Evolutionary conservation across 305 asterid species (phyloP).

Genomic region (Galium porrigens): DNA sequence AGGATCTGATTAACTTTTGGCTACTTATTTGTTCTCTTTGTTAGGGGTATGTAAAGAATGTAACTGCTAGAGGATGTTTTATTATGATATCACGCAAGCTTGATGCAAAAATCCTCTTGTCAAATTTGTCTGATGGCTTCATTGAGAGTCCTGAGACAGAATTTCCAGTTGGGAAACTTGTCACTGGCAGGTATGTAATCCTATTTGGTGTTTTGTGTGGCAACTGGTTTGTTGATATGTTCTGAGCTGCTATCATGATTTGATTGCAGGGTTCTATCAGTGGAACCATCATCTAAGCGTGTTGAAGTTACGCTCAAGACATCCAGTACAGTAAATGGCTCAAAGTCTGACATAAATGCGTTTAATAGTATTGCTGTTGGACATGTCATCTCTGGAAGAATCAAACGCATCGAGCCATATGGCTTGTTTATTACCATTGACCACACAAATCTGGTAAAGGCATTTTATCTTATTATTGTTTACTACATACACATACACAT

Average conservation of each 20-base stretch:
- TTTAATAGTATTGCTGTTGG: constrained; percentile 45
- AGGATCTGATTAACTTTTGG: not conserved
- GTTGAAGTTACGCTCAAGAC: constrained; percentile 75
- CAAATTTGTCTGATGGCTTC: constrained; percentile 61
- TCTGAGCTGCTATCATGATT: constrained; percentile 15
- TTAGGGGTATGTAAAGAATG: constrained; percentile 78
- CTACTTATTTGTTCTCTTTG: constrained; percentile 6
- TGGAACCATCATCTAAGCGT: constrained; percentile 78
- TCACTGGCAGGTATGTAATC: constrained; percentile 55
- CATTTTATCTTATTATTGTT: not conserved
- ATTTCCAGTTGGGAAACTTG: constrained; percentile 71
- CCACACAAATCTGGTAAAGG: constrained; percentile 50
- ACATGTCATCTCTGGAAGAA: constrained; percentile 54
- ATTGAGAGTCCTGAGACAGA: constrained; percentile 61
- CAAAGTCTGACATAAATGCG: constrained; percentile 33
- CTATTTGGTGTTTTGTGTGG: constrained; percentile 11
- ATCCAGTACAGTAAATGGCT: constrained; percentile 26
- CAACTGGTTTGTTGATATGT: constrained; percentile 18
- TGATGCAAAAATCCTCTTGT: constrained; percentile 71
- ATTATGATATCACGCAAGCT: constrained; percentile 67
- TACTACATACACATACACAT: not conserved
- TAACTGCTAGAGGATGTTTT: constrained; percentile 70
- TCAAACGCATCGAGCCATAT: constrained; percentile 65
- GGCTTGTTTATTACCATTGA: constrained; percentile 74
- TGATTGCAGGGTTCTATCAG: constrained; percentile 59